Base-by-base conservation (phyloP, 148 eudicot species). In the Rhododendron henanense region DNA sequence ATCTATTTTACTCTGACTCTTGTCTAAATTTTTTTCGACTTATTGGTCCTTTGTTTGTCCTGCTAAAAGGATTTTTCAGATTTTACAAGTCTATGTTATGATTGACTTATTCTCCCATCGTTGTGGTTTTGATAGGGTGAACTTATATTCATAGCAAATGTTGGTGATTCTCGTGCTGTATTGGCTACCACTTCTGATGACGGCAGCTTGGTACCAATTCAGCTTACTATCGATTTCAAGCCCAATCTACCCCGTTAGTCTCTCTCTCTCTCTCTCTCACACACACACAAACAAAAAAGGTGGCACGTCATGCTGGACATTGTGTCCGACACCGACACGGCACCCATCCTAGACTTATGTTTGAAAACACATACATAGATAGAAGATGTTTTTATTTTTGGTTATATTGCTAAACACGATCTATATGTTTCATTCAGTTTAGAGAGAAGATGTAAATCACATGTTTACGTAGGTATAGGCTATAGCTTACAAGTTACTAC, bases 91-190 rank as follows among this genome's bases (percentile, higher is more conserved):
- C 7, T 71, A 71, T 71, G 76, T 71, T 15, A 71, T 25, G 14
- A 65, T 65, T 25, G 31, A 31, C 41, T 71, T 31, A 33, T 65
- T 23, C 71, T 39, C 35, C 1, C 33, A 44, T 9, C 51, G 28
- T 23, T 77, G 65, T 59, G 48, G 48, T 84, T 81, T 39, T 89
- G 5, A 23, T 84, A 96, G 99, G 98, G 98, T 67, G 97, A 95
- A 39, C 87, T 79, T 77, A 87, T 96, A 28, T 89, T 92, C 50
- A 79, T 96, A 14, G 93, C 98, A 59, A 96, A 95, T 73, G 97
- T 96, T 10, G 99, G 99, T 6, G 99, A 96, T 85, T 96, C 99
- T 11, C 97, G 99, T 59, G 99, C 98, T 81, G 99, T 96, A 85
- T 83, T 96, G 78, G 98, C 91, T 80, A 96, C 96, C 81, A 90